Evolutionary conservation across 1,284 basidiomycete genomes (phyloP), one percentile per base, ranked within the genome.

Genomic region (Austropuccinia psidii): DNA sequence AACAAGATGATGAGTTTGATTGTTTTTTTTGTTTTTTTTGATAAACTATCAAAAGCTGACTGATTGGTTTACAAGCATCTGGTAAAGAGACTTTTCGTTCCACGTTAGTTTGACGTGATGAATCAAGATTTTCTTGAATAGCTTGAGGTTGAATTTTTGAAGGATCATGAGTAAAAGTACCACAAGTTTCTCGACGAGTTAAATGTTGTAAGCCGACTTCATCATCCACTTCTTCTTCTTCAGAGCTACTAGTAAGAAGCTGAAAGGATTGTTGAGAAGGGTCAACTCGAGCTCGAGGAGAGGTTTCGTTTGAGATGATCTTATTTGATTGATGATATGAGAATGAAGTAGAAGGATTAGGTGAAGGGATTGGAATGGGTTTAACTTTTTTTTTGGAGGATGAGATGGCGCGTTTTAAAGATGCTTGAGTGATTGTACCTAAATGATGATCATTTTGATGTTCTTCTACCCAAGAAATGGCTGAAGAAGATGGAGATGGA

Each of bases 41-140:
- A n/a, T n/a, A 29, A 55, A 35, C 21, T 29, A 55, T 35, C 15
- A n/a, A 41, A 33, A 29, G n/a, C 54, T 61, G 13, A 73, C 70
- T 73, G 70, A 73, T 73, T 11, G 70, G 64, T 31, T 65, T 73
- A 3, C 60, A 49, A 41, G 70, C 70, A 57, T 73, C 61, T 11
- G 70, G 70, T 27, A 73, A 62, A 1, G 35, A 55, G 27, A 73
- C n/a, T 37, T 73, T 73, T 17, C 61, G 49, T 47, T 73, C 70
- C 21, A 21, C 43, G 49, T 35, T n/a, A 1, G 60, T 57, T 19
- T 15, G 7, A 37, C 21, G 31, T 24, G 24, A 8, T 13, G 69
- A 7, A 19, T 62, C 58, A 27, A 49, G 9, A n/a, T 37, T 47
- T 15, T 21, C 27, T 31, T 21, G 57, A 33, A 35, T 21, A 33